These are phyloP conservation scores for Leptomonas seymouri DNA, from an alignment of 208 protist species.

Conservation along the genomic window DNA sequence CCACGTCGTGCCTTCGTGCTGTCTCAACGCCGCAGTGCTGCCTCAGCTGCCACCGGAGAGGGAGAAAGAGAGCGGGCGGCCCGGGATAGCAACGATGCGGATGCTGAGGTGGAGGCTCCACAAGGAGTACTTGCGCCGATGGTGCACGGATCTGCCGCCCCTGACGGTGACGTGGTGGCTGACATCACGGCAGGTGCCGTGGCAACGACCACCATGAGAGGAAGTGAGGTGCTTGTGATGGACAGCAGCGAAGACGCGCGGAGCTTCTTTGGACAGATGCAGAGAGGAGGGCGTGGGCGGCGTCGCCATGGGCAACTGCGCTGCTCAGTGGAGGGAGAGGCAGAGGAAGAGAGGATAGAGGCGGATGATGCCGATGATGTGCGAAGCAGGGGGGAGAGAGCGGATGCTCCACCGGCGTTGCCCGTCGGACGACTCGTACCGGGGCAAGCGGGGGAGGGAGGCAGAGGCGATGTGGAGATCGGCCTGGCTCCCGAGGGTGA, in stretches of 20 bases:
- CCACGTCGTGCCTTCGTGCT: conserved; percentile 61
- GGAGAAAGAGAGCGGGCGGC: background rate
- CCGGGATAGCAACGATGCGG: background rate
- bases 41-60: background rate
- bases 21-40: conserved; percentile 29
- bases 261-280: background rate
- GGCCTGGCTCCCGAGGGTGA: too few species aligned
- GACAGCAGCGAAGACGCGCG: background rate
- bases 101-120: too few species aligned
- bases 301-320: background rate
- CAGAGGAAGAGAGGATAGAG: background rate
- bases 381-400: background rate
- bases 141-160: too few species aligned
- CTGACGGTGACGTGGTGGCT: too few species aligned
- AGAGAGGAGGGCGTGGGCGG: background rate
- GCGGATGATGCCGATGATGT: background rate
- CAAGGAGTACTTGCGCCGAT: too few species aligned
- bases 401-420: background rate
- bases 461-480: background rate
- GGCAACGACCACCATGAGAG: background rate
- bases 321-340: background rate
- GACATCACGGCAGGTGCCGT: background rate
- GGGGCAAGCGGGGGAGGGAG: conserved; percentile 7
- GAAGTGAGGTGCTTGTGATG: conserved; percentile 13
- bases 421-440: background rate